A percentile compares a stretch with the other conserved stretches of the same genome.
These are phyloP conservation scores for Rhinocladiella mackenziei DNA, from an alignment of 2,329 filamentous ascomycete genomes.

Conservation along the genomic window DNA sequence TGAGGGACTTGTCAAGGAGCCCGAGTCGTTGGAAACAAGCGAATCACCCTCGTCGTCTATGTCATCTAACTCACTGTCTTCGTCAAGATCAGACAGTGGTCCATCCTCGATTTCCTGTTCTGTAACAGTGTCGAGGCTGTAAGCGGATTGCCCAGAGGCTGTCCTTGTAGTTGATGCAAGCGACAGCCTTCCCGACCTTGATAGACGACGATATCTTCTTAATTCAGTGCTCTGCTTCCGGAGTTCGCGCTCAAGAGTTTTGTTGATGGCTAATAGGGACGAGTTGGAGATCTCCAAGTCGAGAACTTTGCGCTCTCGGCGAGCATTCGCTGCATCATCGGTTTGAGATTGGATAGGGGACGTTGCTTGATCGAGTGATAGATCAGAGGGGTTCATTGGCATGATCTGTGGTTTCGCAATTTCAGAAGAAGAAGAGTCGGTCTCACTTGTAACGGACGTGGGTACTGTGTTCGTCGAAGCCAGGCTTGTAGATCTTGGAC, in stretches of 20 bases:
- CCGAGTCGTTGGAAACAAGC: constrained; percentile 32
- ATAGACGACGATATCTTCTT: constrained; percentile 79
- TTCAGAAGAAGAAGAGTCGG: constrained; percentile 17
- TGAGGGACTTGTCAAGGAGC: constrained; percentile 38
- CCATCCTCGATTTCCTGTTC: constrained; percentile 38
- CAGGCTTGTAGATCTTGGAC: constrained; percentile 26
- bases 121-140: constrained; percentile 45
- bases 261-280: constrained; percentile 89
- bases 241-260: constrained; percentile 84
- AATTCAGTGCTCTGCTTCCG: constrained; percentile 87
- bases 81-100: constrained; percentile 36
- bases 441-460: constrained; percentile 22
- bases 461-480: constrained; percentile 24
- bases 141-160: constrained; percentile 44
- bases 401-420: constrained; percentile 3
- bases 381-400: constrained; percentile 3
- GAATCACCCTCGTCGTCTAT: constrained; percentile 35
- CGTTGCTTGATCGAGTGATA: constrained; percentile 37
- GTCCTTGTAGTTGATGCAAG: constrained; percentile 40
- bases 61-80: constrained; percentile 23
- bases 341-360: constrained; percentile 31
- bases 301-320: constrained; percentile 88
- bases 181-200: constrained; percentile 71
- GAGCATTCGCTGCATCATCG: constrained; percentile 80
- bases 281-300: constrained; percentile 97